Conservation (phyloP, 139 green algal genomes). For the Coccomyxa sp. region DNA sequence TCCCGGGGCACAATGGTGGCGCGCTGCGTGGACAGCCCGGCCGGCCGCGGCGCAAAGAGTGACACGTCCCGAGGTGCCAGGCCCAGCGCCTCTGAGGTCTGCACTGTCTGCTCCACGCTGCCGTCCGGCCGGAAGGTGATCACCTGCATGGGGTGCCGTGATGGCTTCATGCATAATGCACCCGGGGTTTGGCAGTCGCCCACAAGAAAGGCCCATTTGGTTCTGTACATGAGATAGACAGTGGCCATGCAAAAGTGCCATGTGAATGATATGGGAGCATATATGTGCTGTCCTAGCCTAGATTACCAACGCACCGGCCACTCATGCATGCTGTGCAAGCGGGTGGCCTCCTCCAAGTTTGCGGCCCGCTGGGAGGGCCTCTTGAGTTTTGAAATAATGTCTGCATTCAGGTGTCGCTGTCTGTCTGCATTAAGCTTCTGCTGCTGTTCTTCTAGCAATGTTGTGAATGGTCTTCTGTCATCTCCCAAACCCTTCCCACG, state of each 20-base stretch:
- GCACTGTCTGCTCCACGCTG: slow-evolving; percentile 29
- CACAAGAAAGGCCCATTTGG: too few species aligned
- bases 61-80: slow-evolving; percentile 35
- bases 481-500: too few species aligned
- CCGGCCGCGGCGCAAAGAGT: slow-evolving; percentile 29
- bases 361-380: background rate
- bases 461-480: too few species aligned
- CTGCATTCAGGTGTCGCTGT: background rate
- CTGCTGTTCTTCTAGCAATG: too few species aligned
- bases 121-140: slow-evolving; percentile 32
- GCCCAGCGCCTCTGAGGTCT: slow-evolving; percentile 29
- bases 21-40: slow-evolving; percentile 3
- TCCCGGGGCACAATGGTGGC: slow-evolving; percentile 20
- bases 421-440: too few species aligned
- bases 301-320: background rate
- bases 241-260: too few species aligned
- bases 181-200: too few species aligned
- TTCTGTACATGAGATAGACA: too few species aligned
- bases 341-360: background rate
- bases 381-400: background rate
- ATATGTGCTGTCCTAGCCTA: too few species aligned
- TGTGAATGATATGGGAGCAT: too few species aligned
- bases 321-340: background rate
- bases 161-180: too few species aligned
- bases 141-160: slow-evolving; percentile 9